A percentile compares a stretch with the other conserved stretches of the same genome.
Evolutionary conservation across 2,329 filamentous ascomycete genomes (phyloP).

Genomic region (Ceratocystis diversiconidia): DNA sequence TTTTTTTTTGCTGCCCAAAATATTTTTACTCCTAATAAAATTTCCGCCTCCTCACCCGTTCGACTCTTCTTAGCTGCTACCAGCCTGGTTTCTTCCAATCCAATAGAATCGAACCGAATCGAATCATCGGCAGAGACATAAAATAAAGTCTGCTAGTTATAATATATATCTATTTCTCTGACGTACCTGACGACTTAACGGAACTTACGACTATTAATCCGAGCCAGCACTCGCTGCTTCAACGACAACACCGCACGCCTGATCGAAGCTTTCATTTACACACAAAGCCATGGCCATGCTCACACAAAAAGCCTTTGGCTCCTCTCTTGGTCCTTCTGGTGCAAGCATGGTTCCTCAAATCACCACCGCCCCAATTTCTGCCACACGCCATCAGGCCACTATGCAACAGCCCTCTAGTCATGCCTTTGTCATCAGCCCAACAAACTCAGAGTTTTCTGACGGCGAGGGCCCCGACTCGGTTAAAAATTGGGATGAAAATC

Average conservation of each 20-base stretch:
- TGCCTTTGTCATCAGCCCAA: constrained; percentile 15
- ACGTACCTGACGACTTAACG: not conserved
- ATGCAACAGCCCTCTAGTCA: constrained; percentile 9
- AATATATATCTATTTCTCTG: not conserved
- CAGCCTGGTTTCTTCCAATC: not conserved
- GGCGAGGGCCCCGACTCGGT: constrained; percentile 60
- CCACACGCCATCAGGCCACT: constrained; percentile 28
- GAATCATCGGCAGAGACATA: no score
- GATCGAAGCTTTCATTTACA: no score
- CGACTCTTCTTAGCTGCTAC: not conserved
- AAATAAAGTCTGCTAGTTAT: not conserved
- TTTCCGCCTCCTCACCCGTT: not conserved
- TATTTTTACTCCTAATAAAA: not conserved
- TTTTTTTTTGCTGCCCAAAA: constrained; percentile 7
- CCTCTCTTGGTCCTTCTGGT: constrained; percentile 37
- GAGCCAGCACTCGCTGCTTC: not conserved
- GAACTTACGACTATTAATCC: no score
- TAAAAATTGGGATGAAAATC: constrained; percentile 81
- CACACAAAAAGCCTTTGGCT: constrained; percentile 59
- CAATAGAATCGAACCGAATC: no score
- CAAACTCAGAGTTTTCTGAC: constrained; percentile 49
- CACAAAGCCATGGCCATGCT: constrained; percentile 55
- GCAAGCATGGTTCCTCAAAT: constrained; percentile 35
- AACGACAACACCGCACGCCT: not conserved
- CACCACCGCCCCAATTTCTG: constrained; percentile 33